Evolutionary conservation across 2,329 filamentous ascomycete genomes (phyloP), one percentile per base, ranked within the genome.

Genomic region (Capronia epimyces): DNA sequence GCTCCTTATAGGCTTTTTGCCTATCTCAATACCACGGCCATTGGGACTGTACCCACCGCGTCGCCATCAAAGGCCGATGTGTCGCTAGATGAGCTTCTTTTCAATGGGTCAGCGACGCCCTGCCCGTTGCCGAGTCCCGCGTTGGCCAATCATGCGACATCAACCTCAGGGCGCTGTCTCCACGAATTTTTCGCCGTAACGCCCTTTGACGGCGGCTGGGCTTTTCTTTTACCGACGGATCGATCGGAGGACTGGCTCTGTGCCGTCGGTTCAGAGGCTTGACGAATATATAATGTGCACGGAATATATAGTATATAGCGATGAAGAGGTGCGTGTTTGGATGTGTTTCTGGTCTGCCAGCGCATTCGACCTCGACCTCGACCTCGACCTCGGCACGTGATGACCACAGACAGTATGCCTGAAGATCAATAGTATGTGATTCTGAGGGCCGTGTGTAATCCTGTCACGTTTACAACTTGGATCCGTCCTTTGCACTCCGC

Each of bases 401-500:
- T n/a, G n/a, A n/a, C n/a, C n/a, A n/a, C n/a, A n/a, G n/a, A n/a
- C n/a, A n/a, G n/a, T n/a, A n/a, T n/a, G n/a, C n/a, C n/a, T n/a
- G n/a, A n/a, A n/a, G n/a, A n/a, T n/a, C n/a, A n/a, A n/a, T n/a
- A n/a, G n/a, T n/a, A n/a, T n/a, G n/a, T n/a, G n/a, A n/a, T n/a
- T n/a, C n/a, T n/a, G n/a, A n/a, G n/a, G n/a, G n/a, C n/a, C n/a
- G n/a, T n/a, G n/a, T n/a, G n/a, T n/a, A n/a, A n/a, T n/a, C n/a
- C n/a, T n/a, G n/a, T n/a, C n/a, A n/a, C 29, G 9, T 10, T 52
- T 16, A 58, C 47, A 58, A 31, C 46, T 53, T 59, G 32, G 56
- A 53, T 29, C 46, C 51, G 12, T 8, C 24, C 29, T 24, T 49
- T 20, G 27, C 15, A 24, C 21, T 46, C 63, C 69, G 69, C n/a